Conservation (phyloP, 164 flowering plant genomes). For the Vitis vinifera region ASM3070453v1 NC_081809.1:3711001-3711500, state of each 20-base stretch:
- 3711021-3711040: constrained; percentile 90
- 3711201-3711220: background rate
- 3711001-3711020: background rate
- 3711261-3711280: no score
- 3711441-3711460: no score
- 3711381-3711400: no score
- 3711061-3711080: constrained; percentile 97
- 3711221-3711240: no score
- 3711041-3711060: constrained; percentile 98
- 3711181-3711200: background rate
- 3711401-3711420: no score
- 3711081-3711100: constrained; percentile 99
- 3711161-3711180: constrained; percentile 58
- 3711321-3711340: no score
- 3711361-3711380: background rate
- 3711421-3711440: no score
- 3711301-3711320: no score
- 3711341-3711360: background rate
- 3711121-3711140: constrained; percentile 91
- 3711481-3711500: no score
- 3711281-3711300: no score
- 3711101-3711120: constrained; percentile 97
- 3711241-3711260: no score
- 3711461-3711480: no score
- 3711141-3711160: constrained; percentile 99